These are phyloP conservation scores for Chrysosporium keratinophilum DNA, from an alignment of 2,329 filamentous ascomycete genomes.

Conservation along the genomic window DNA sequence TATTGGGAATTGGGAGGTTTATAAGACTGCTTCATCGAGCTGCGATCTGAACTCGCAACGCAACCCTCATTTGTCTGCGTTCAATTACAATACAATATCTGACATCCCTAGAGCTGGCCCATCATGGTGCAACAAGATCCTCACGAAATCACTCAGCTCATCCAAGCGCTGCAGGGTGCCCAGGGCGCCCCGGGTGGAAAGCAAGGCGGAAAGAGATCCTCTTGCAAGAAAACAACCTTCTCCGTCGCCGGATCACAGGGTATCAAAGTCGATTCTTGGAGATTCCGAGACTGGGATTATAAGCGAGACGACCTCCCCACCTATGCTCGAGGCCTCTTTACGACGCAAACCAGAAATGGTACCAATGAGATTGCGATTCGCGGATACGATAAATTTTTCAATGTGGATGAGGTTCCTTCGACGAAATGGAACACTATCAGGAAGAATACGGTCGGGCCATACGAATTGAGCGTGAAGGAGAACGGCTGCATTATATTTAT, in stretches of 20 bases:
- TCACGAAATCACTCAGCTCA: conserved; percentile 54
- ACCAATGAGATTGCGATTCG: conserved; percentile 69
- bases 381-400: conserved; percentile 99
- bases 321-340: conserved; percentile 89
- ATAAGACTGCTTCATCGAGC: background rate
- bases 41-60: background rate
- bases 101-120: background rate
- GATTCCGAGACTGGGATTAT: conserved; percentile 91
- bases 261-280: conserved; percentile 77
- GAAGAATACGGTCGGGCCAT: conserved; percentile 67
- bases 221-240: conserved; percentile 73
- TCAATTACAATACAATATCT: too few species aligned
- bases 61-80: too few species aligned
- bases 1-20: background rate
- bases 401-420: conserved; percentile 66
- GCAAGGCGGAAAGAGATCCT: conserved; percentile 48
- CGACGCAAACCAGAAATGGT: conserved; percentile 56
- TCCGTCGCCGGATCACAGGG: conserved; percentile 53
- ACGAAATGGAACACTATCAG: conserved; percentile 78
- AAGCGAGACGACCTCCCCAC: conserved; percentile 77
- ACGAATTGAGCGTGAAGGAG: conserved; percentile 93
- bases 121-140: conserved; percentile 59
- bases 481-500: conserved; percentile 99
- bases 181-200: conserved; percentile 45
- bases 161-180: conserved; percentile 52